Conservation (phyloP, 768 basidiomycete genomes). For the Pleurotus platypus region DNA sequence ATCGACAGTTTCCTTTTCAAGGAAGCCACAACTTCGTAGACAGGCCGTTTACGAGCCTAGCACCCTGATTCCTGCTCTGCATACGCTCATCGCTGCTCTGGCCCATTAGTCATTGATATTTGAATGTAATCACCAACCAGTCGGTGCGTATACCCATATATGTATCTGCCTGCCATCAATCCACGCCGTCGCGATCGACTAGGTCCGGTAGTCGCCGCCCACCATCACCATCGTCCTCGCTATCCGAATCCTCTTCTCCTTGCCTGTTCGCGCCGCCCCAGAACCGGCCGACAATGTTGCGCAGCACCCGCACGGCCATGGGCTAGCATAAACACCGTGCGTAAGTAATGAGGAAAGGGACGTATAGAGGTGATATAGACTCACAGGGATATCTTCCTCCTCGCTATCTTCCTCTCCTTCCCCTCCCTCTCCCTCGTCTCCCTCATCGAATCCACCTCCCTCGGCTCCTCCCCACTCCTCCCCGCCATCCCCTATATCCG, state of each 20-base stretch:
- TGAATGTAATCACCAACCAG: no score
- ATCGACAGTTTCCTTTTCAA: no score
- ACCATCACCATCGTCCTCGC: background rate
- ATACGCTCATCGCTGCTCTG: no score
- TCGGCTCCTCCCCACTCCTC: conserved; percentile 19
- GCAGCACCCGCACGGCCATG: conserved; percentile 53
- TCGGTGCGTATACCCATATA: no score
- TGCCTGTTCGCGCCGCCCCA: conserved; percentile 40
- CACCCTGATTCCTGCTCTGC: no score
- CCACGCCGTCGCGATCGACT: conserved; percentile 17
- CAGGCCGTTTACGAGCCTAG: no score
- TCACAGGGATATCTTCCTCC: conserved; percentile 47
- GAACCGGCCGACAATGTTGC: conserved; percentile 57
- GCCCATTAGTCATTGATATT: no score
- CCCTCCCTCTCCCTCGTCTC: conserved; percentile 24
- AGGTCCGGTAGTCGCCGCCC: background rate
- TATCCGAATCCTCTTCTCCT: conserved; percentile 35
- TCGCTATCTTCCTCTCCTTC: conserved; percentile 40
- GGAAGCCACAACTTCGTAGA: no score
- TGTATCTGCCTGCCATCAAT: conserved; percentile 6
- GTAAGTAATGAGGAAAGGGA: background rate
- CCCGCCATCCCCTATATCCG: conserved; percentile 13
- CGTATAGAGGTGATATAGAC: conserved; percentile 17
- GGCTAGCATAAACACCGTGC: conserved; percentile 33
- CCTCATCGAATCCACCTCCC: conserved; percentile 7